Base-by-base conservation (phyloP, 805 yeast genomes). In the Cyberlindnera americana region DNA sequence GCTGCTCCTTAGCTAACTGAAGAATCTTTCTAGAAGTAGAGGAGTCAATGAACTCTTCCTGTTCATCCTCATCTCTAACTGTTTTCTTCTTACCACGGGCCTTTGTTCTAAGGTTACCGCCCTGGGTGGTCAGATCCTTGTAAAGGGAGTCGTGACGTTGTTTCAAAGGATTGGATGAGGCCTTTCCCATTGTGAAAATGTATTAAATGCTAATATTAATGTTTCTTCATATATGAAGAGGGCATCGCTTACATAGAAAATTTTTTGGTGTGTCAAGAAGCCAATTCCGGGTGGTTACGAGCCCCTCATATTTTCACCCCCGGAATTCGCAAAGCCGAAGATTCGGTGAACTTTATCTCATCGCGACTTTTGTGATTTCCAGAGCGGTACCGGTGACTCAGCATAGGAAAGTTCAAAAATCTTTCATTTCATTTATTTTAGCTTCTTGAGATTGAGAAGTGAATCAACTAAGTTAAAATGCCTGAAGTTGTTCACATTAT, bases 1-100 rank as follows among this genome's bases (percentile, higher is more conserved):
- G 96, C 66, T 93, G 99, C 54, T 84, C 91, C 52, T 76, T 81
- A 15, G 99, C 99, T 46, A 93, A 70, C 59, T 84, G 86, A 50
- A 93, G 69, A 61, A 93, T 90, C 64, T 78, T 87, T 62, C 95
- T 73, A 1, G 97, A 86, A 22, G 87, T 67, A 15, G 78, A 70
- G 15, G 97, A 84, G 66, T 91, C 96, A 28, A 93, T 71, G 51
- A 66, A 82, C 31, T 73, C 79, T 33, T 81, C 89, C 9, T 29
- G 33, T 18, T 68, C 66, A 26, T 69, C 65, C 43, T 70, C 73
- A 11, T 71, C 76, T 14, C 60, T 65, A 6, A 56, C 62, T 12
- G 59, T 67, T 21, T 61, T 69, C 38, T 64, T 67, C 27, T 65
- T 59, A 17, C 66, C 62, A 28, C 64, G 57, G 13, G 53, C 49